Evolutionary conservation across 768 basidiomycete genomes (phyloP).

Genomic region (Austroboletus festivus): DNA sequence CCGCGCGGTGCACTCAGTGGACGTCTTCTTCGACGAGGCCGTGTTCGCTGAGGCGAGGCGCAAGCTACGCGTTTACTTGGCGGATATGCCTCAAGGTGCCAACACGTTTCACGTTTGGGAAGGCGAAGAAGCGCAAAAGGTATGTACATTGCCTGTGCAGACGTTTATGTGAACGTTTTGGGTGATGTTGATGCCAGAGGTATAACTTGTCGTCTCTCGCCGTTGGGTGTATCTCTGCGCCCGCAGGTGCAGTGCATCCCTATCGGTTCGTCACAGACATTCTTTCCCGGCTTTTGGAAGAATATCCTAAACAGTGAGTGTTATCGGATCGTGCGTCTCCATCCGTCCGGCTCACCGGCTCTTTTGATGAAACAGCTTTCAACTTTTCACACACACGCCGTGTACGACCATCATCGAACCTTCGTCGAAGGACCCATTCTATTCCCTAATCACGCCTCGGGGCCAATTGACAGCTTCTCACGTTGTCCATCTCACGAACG

Average conservation of each 20-base stretch:
- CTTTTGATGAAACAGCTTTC: constrained; percentile 23
- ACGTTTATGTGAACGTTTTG: neutral
- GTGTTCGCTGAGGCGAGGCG: constrained; percentile 39
- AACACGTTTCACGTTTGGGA: constrained; percentile 26
- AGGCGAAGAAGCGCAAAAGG: constrained; percentile 34
- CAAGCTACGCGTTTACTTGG: constrained; percentile 42
- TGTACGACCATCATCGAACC: constrained; percentile 36
- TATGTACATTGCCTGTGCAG: constrained; percentile 14
- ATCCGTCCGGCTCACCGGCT: constrained; percentile 2
- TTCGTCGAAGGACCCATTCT: constrained; percentile 23
- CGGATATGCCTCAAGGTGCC: constrained; percentile 52
- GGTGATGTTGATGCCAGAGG: constrained; percentile 34
- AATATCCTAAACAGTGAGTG: constrained; percentile 40
- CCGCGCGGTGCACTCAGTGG: constrained; percentile 32
- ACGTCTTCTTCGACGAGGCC: constrained; percentile 32
- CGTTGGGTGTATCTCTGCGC: constrained; percentile 50
- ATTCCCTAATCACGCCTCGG: constrained; percentile 41
- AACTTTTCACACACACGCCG: constrained; percentile 44
- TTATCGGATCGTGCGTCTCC: constrained; percentile 6
- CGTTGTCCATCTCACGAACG: constrained; percentile 57
- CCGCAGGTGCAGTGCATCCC: constrained; percentile 64
- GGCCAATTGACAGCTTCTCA: constrained; percentile 39
- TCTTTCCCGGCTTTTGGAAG: constrained; percentile 47
- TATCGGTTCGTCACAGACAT: constrained; percentile 67
- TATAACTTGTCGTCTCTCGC: constrained; percentile 45